A percentile compares a stretch with the other conserved stretches of the same genome.
phyloP scores from a whole-genome alignment of 1,284 basidiomycete genomes.

The Schizophyllum amplum region DNA sequence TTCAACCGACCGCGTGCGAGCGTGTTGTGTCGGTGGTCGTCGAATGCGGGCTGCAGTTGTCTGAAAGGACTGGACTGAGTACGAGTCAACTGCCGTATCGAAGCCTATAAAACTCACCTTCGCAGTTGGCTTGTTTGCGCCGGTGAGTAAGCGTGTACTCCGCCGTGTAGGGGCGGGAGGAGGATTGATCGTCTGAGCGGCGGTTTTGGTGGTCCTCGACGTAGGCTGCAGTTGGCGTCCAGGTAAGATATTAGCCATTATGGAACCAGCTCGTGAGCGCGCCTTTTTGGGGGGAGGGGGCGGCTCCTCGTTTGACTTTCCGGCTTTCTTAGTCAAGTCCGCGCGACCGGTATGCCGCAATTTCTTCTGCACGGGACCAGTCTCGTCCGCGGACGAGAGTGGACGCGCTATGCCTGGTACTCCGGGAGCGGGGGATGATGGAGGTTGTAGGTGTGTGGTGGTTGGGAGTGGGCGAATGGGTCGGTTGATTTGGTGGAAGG shows the following conservation, averaged over 20 bases:
- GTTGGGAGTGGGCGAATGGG: conserved; percentile 31
- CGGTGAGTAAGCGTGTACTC: conserved; percentile 56
- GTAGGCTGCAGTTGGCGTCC: conserved; percentile 66
- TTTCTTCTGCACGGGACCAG: conserved; percentile 68
- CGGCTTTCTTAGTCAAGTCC: conserved; percentile 41
- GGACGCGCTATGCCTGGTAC: conserved; percentile 39
- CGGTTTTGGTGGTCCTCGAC: conserved; percentile 47
- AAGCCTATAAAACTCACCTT: no score
- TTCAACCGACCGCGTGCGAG: conserved; percentile 50
- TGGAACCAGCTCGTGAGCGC: conserved; percentile 73
- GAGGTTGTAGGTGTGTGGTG: conserved; percentile 22
- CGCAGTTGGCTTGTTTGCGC: conserved; percentile 36
- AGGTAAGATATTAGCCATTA: conserved; percentile 74
- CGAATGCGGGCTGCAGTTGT: conserved; percentile 13
- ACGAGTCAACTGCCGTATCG: no score
- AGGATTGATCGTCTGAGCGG: conserved; percentile 32
- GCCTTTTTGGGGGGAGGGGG: conserved; percentile 72
- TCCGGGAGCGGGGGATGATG: neutral
- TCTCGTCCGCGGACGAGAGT: conserved; percentile 72
- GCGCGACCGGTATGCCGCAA: conserved; percentile 57
- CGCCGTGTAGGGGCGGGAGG: conserved; percentile 40
- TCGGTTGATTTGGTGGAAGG: conserved; percentile 44
- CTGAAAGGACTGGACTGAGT: no score
- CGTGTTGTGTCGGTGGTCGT: conserved; percentile 40
- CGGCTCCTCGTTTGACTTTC: conserved; percentile 45